A percentile compares a stretch with the other conserved stretches of the same genome.
phyloP scores from a whole-genome alignment of 768 basidiomycete genomes.

The Dacryopinax spathularia region DNA sequence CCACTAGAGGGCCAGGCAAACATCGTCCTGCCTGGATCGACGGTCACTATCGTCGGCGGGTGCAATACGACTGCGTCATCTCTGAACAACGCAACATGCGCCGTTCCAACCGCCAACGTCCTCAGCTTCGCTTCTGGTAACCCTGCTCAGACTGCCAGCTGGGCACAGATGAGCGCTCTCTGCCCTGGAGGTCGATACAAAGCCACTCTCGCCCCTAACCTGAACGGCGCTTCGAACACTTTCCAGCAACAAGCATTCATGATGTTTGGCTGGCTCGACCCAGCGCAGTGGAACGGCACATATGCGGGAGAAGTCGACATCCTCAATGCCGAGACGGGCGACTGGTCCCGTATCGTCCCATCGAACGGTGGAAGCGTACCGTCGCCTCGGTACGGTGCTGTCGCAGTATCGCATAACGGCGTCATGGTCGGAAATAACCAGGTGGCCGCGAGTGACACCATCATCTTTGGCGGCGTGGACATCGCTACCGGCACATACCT shows the following conservation, averaged over 20 bases:
- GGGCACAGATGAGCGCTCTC: conserved; percentile 28
- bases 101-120: conserved; percentile 44
- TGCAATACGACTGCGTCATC: conserved; percentile 33
- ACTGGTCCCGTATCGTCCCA: background rate
- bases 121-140: conserved; percentile 29
- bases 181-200: conserved; percentile 44
- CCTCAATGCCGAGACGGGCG: conserved; percentile 18
- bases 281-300: conserved; percentile 48
- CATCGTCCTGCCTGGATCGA: conserved; percentile 31
- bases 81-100: conserved; percentile 35
- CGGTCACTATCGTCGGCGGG: conserved; percentile 31
- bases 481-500: conserved; percentile 44
- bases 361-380: conserved; percentile 57
- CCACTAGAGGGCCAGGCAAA: conserved; percentile 40
- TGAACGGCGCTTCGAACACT: conserved; percentile 38
- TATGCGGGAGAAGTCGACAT: conserved; percentile 56
- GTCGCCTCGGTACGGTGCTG: conserved; percentile 55
- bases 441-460: conserved; percentile 38
- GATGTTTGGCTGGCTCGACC: conserved; percentile 52
- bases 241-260: conserved; percentile 55
- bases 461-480: conserved; percentile 69
- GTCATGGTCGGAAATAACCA: conserved; percentile 17
- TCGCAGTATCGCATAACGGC: conserved; percentile 39
- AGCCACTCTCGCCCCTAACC: conserved; percentile 46
- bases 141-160: conserved; percentile 9